Base-by-base conservation (phyloP, 352 stramenopile genomes). In the Globisporangium okanoganense region DNA sequence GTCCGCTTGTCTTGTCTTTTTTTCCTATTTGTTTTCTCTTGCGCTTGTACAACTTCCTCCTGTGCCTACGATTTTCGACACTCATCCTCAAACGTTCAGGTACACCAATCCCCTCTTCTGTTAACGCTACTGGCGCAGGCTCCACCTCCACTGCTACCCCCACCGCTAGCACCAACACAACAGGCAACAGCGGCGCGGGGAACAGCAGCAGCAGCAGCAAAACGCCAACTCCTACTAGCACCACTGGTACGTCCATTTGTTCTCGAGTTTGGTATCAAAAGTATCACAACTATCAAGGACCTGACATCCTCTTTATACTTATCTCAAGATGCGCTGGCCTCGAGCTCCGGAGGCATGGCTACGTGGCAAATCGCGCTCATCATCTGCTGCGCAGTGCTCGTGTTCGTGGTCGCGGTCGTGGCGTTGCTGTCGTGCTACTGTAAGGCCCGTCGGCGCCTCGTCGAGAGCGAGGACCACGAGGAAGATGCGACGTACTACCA, bases 361-460 rank as follows among this genome's bases (percentile, higher is more conserved):
- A 81, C 66, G 52, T 85, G 76, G 76, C 76, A 85, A 50, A 82
- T 85, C 51, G 70, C 70, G 41, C 55, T 85, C 13, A 85, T 85
- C 58, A 85, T 85, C 58, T 85, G 73, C 67, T 85, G 67, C 51
- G 72, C 67, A 5, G 65, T 74, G 59, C 59, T 85, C 49, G 67
- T 80, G 22, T 85, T 85, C 50, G 71, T 66, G 12, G 76, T 85
- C 24, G 76, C 73, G 2, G 64, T 78, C 25, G 67, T 82, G 20
- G 73, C 76, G 58, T 67, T 85, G 54, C 66, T 85, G 53, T 79
- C 73, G 38, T 85, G 76, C 66, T 85, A 82, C 62, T 85, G 76
- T 62, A 80, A 81, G 58, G 73, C 76, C 14, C 69, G 73, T 3
- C 75, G 72, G 49, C 76, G 73, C 3, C 58, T 85, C 29, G 67